Evolutionary conservation across 2,329 filamentous ascomycete species (phyloP), one percentile per base, ranked within the genome.

Genomic region (Curvularia lunata): DNA sequence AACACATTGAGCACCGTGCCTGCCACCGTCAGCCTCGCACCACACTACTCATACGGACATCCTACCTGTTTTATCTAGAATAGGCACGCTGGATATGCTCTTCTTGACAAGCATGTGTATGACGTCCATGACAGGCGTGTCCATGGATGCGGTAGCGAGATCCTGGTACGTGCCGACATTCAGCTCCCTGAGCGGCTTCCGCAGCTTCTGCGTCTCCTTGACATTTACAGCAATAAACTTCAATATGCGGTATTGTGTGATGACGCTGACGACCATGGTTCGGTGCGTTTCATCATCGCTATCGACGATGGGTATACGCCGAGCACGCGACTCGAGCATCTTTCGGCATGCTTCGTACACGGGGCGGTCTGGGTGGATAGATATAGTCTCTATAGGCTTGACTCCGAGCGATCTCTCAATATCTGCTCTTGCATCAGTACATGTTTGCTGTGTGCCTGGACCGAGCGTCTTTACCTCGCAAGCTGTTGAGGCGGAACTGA

Each of bases 191-290:
- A 99, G 83, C 9, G 92, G 89, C 79, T 96, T 97, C 74, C 91
- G 91, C 60, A 99, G 81, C 73, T 92, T 86, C 68, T 96, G 89
- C 4, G 94, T 97, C 74, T 96, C 91, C 68, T 89, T 88, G 40
- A 91, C 88, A 78, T 99, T 99, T 78, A 99, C 94, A 10, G 95
- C 93, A 61, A 99, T 96, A 76, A 99, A 99, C 76, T 99, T 99
- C 64, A 99, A 86, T 68, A 99, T 98, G 57, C 96, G 90, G 78
- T 99, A 99, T 77, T 99, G 95, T 0, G 95, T 99, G 58, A 99
- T 91, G 60, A 99, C 95, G 69, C 92, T 97, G 60, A 99, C 91
- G 18, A 99, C 92, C 80, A 94, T 95, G 72, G 95, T 88, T 62
- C 92, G 86, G 55, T 91, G 88, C 2, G 95, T 99, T 78, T 99